A percentile compares a stretch with the other conserved stretches of the same genome.
These are phyloP conservation scores for Metschnikowia noctiluminum DNA, from an alignment of 805 yeast genomes.

Conservation along the genomic window DNA sequence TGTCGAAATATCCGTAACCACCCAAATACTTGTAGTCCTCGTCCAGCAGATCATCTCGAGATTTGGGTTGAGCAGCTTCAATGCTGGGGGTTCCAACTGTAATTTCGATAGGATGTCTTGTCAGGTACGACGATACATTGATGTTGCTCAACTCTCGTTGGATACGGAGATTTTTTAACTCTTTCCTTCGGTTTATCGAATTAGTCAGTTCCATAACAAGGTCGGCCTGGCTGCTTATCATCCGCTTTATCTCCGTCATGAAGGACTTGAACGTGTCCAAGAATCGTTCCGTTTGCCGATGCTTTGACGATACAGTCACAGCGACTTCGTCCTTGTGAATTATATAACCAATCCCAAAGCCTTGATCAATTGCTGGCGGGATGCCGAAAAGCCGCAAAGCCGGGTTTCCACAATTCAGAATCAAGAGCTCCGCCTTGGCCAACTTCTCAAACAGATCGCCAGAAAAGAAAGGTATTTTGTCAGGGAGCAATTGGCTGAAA, in stretches of 20 bases:
- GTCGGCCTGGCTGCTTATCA: conserved; percentile 38
- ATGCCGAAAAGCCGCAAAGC: conserved; percentile 84
- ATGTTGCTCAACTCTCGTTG: conserved; percentile 34
- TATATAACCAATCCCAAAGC: conserved; percentile 91
- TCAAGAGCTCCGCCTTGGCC: conserved; percentile 35
- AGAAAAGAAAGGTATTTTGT: conserved; percentile 30
- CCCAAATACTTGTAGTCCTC: conserved; percentile 50
- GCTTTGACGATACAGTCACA: conserved; percentile 81
- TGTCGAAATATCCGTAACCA: conserved; percentile 85
- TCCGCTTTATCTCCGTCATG: conserved; percentile 54
- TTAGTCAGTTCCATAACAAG: conserved; percentile 30
- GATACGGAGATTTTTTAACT: conserved; percentile 32
- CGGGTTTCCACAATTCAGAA: conserved; percentile 84
- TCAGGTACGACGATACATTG: conserved; percentile 17
- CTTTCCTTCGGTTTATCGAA: conserved; percentile 30
- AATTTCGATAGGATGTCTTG: conserved; percentile 24
- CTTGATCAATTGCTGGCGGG: conserved; percentile 87
- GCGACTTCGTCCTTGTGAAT: conserved; percentile 77
- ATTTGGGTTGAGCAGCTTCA: not conserved
- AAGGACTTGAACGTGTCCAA: conserved; percentile 64
- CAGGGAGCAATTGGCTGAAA: conserved; percentile 6
- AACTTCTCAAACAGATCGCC: conserved; percentile 33
- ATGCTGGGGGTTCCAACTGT: not conserved
- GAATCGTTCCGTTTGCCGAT: conserved; percentile 81
- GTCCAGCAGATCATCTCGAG: conserved; percentile 1